Evolutionary conservation across 768 basidiomycete genomes (phyloP), one percentile per base, ranked within the genome.

Genomic region (Mycena leptocephala): DNA sequence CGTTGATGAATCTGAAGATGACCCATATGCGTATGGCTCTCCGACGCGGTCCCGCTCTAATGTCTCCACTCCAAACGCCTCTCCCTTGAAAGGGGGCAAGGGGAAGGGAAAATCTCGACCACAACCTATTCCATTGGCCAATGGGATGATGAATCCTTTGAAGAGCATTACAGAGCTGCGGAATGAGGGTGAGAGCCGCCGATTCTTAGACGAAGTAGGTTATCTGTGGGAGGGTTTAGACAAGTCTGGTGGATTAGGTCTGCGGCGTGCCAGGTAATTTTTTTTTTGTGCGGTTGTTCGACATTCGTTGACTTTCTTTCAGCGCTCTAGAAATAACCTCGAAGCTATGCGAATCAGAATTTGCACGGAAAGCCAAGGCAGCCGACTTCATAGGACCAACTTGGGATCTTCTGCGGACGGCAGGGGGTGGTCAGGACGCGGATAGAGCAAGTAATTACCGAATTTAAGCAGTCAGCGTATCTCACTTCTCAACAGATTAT

Each of bases 141-240:
- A 84, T 18, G 91, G 90, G 16, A 91, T 93, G 90, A 92, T 92
- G 87, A 94, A 95, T 76, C 93, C 94, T 39, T 80, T 95, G 62
- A 94, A 94, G 84, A 95, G 94, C 74, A 95, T 96, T 55, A 94
- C 94, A 0, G 95, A 96, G 76, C 86, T 96, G 46, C 86, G 95
- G 70, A 94, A 90, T 80, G 95, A 95, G 82, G 96, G 96, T 16
- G 95, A 96, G 84, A 93, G 88, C 68, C 88, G 95, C 76, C 87
- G 95, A 20, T 96, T 96, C 80, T 83, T 96, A 53, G 96, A 97
- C 75, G 95, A 96, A 79, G 90, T 96, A 3, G 96, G 96, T 0
- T 97, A 96, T 84, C 84, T 96, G 6, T 94, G 96, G 75, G 96
- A 97, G 82, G 95, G 96, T 0, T 89, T 96, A 84, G 91, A 92